Base-by-base conservation (phyloP, 2,329 filamentous ascomycete genomes). In the Sporothrix variecibatus region DNA sequence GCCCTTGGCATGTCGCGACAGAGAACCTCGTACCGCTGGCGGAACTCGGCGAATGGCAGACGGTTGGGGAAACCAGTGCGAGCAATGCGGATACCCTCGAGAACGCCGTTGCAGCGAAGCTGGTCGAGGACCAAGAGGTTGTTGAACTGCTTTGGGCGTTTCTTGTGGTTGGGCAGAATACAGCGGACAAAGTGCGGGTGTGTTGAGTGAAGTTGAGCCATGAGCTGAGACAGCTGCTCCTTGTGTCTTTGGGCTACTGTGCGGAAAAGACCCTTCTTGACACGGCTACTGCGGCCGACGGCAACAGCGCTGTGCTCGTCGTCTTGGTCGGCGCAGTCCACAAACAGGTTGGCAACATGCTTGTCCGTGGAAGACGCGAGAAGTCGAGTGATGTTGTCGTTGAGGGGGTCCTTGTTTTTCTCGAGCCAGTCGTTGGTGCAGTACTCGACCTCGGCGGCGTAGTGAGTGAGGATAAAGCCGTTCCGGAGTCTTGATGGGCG, bases 111-210 rank as follows among this genome's bases (percentile, higher is more conserved):
- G 84, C 96, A 99, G 71, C 96, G 91, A n/a, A 99, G 86, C 81
- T 99, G 97, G 79, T 99, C 96, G 6, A 99, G 87, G 1, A 99
- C 97, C n/a, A 99, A 89, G 2, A 94, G 90, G 2, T 93, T 94
- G 80, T 93, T 93, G 82, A 98, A 94, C 80, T 95, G 93, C 83
- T 99, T 99, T 0, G 96, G 94, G 31, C 92, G 89, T 83, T 99
- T 99, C 83, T 97, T 98, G 86, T 99, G 96, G 80, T 99, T 99
- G 3, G 96, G 97, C 75, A 99, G 87, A 76, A 99, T 99, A 81
- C 96, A 99, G 65, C 96, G 93, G 40, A 99, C 96, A 81, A 99
- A 99, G 82, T 99, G 96, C 74, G 97, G 97, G 81, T 99, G 96
- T 0, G 96, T 99, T 0, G 93, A 97, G 82, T 99, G 93, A 20